Evolutionary conservation across 2,329 filamentous ascomycete species (phyloP), one percentile per base, ranked within the genome.

Genomic region (Exophiala dermatitidis): DNA sequence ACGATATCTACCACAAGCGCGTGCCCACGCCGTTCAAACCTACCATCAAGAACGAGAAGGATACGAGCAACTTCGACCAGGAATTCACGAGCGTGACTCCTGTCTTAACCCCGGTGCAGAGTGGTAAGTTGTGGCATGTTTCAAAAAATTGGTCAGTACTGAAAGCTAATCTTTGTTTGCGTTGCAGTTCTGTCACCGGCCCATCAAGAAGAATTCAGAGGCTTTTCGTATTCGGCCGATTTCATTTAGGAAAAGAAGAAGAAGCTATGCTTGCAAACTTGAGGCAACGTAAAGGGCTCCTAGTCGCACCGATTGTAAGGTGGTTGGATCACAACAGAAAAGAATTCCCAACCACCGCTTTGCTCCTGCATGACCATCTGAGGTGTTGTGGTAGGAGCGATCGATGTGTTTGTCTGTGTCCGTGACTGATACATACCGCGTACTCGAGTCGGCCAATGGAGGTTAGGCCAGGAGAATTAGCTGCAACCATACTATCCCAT

Each of bases 31-130:
- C 93, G 0, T 97, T 96, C 75, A 72, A 90, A 70, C 93, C 93
- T 12, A 82, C 82, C 36, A 95, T 98, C 65, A 93, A 86, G 72
- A 94, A 81, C 68, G 81, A 90, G 5, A 96, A 93, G 41, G 93
- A 98, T 74, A 98, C 93, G n/a, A 96, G 90, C 78, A 98, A 98
- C 74, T 98, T 98, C 71, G 93, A 98, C 69, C 89, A 88, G 44
- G 93, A 98, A 69, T 98, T 98, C 69, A 98, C 93, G 1, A 97
- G 91, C 67, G 93, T 98, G 50, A 98, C 93, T 40, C 93, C 93
- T 1, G 93, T 98, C 53, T 79, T 98, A 62, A 98, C 93, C 31
- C 93, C 93, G 48, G 93, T 98, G 51, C 90, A 97, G 73, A 95
- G 89, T 72, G 90, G 90, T 94, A 86, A 76, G 86, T 77, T 54